A percentile compares a stretch with the other conserved stretches of the same genome.
phyloP scores from a whole-genome alignment of 2,329 filamentous ascomycete genomes.

The Zalaria obscura region DNA sequence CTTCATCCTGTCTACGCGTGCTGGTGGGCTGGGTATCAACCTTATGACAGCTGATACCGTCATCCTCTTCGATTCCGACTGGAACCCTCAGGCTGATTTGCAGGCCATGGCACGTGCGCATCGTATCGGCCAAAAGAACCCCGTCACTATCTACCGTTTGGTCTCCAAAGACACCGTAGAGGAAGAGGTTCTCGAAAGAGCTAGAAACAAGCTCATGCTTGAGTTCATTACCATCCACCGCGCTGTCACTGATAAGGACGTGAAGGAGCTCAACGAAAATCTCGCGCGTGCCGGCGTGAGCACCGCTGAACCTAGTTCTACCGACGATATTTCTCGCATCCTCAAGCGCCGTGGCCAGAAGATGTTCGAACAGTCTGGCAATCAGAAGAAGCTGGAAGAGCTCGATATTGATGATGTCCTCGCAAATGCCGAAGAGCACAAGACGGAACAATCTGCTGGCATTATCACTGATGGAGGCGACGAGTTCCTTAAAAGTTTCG shows the following conservation, averaged over 20 bases:
- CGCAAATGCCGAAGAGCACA: constrained; percentile 91
- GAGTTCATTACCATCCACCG: constrained; percentile 97
- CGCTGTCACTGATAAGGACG: constrained; percentile 86
- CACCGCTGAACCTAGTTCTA: constrained; percentile 68
- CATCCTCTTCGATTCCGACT: constrained; percentile 94
- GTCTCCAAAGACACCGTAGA: constrained; percentile 98
- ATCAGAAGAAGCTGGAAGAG: constrained; percentile 92
- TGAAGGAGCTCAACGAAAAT: constrained; percentile 71
- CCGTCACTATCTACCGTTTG: constrained; percentile 89
- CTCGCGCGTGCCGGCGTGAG: constrained; percentile 47
- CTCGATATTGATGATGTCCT: constrained; percentile 95
- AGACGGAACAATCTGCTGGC: constrained; percentile 87
- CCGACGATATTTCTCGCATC: constrained; percentile 90
- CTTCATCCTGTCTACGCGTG: constrained; percentile 86
- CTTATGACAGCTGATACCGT: constrained; percentile 98
- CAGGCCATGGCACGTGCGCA: constrained; percentile 98
- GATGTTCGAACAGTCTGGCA: constrained; percentile 96
- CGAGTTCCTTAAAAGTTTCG: constrained; percentile 78
- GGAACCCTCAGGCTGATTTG: constrained; percentile 96
- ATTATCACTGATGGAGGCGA: constrained; percentile 93
- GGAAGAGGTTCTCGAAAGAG: constrained; percentile 90
- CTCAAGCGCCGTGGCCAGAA: constrained; percentile 97
- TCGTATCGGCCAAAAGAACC: constrained; percentile 90
- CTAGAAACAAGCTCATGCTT: constrained; percentile 90
- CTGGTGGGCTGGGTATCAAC: constrained; percentile 96